phyloP scores from a whole-genome alignment of 2,329 filamentous ascomycete species.

The Escovopsis weberi region DNA sequence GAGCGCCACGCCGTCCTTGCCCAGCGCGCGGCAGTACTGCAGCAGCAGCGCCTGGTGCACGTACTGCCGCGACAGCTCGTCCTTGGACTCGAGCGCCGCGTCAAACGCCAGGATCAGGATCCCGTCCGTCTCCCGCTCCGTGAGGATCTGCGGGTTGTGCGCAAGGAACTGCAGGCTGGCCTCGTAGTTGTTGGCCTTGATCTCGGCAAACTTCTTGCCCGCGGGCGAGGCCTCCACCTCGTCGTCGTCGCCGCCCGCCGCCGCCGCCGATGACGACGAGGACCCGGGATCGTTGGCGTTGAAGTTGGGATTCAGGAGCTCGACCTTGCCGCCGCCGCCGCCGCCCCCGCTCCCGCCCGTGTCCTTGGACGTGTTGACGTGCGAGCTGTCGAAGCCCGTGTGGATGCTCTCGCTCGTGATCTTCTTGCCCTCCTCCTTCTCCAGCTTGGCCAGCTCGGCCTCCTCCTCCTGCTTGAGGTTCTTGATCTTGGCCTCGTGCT shows the following conservation, averaged over 20 bases:
- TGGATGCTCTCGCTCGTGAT: constrained; percentile 88
- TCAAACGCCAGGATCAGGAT: constrained; percentile 87
- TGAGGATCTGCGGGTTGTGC: constrained; percentile 62
- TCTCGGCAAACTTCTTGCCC: constrained; percentile 69
- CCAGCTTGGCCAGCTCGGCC: constrained; percentile 61
- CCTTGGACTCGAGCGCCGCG: constrained; percentile 60
- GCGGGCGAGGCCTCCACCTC: constrained; percentile 62
- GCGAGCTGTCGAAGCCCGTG: constrained; percentile 80
- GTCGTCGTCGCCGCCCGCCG: constrained; percentile 55
- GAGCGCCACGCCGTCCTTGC: constrained; percentile 71
- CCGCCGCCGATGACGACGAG: constrained; percentile 12
- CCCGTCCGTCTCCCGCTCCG: constrained; percentile 79
- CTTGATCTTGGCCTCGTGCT: constrained; percentile 64
- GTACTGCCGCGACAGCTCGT: constrained; percentile 67
- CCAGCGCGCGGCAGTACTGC: constrained; percentile 87
- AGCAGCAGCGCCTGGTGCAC: constrained; percentile 87
- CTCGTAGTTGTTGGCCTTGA: constrained; percentile 61
- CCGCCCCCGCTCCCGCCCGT: constrained; percentile 11
- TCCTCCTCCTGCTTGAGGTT: constrained; percentile 63
- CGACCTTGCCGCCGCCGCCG: constrained; percentile 28
- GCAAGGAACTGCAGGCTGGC: constrained; percentile 62
- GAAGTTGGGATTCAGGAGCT: constrained; percentile 61
- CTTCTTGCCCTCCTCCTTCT: constrained; percentile 73
- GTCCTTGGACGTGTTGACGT: constrained; percentile 50
- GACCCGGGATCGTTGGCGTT: not conserved